Evolutionary conservation across 2,329 filamentous ascomycete genomes (phyloP), one percentile per base, ranked within the genome.

Genomic region (Trichoderma hamatum): DNA sequence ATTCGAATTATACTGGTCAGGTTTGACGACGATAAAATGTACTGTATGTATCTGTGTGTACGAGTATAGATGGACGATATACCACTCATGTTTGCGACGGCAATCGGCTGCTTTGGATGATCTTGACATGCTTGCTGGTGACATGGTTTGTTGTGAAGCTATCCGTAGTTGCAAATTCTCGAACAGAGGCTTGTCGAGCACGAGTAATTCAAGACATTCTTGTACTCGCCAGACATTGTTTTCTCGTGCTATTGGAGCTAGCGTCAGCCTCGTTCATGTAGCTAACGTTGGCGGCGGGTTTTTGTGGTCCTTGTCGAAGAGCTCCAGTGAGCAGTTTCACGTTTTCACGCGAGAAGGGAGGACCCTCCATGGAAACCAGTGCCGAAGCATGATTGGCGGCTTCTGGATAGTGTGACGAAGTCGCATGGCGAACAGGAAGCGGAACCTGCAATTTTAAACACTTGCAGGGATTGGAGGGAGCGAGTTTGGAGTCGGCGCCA

Each of bases 381-480:
- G n/a, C 21, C 34, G 32, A 28, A 43, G 54, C 26, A 4, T 68
- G 66, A 62, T 68, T 68, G 59, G 61, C n/a, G 58, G 61, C 28
- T 58, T 16, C 39, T 19, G 16, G 16, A 28, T 62, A 62, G 66
- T 54, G 66, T 49, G 58, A 68, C 58, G 49, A 65, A 43, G 36
- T 39, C 9, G 26, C 32, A 56, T 66, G 36, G 51, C 61, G 39
- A 51, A 69, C 39, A 51, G 30, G 52, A 36, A 69, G 60, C 62
- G 67, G 54, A 49, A 67, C 60, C 67, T 66, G 51, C 52, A 69
- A 69, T 65, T 43, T 65, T 59, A 68, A 62, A 56, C 21, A 51
- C 56, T 68, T 62, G 66, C 66, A 68, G 66, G 66, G 66, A 65
- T 58, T 26, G 43, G 32, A 26, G 59, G 67, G 59, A 51, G 49